A percentile compares a stretch with the other conserved stretches of the same genome.
These are phyloP conservation scores for Tetratostichococcus sp. DNA, from an alignment of 139 green algal species.

Conservation along the genomic window DNA sequence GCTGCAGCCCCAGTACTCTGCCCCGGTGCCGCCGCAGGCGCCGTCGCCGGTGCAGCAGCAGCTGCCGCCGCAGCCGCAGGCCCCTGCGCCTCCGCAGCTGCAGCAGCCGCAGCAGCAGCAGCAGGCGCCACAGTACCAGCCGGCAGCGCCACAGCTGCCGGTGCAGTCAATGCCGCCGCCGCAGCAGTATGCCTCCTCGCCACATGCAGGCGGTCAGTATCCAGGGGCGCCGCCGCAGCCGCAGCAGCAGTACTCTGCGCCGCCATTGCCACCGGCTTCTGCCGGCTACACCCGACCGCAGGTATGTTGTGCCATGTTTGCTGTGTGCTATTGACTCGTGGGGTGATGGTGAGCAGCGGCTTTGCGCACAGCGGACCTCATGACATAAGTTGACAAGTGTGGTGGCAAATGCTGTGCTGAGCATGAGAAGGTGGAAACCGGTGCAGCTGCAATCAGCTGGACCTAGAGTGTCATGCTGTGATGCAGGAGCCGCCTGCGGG, in stretches of 20 bases:
- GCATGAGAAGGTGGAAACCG: too few species aligned
- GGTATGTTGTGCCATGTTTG: background rate
- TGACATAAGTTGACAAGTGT: too few species aligned
- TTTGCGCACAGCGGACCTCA: too few species aligned
- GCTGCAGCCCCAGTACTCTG: slow-evolving; percentile 10
- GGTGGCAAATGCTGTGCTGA: too few species aligned
- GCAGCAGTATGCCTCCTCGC: background rate
- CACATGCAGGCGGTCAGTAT: background rate
- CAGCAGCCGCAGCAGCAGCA: background rate
- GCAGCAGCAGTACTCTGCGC: background rate
- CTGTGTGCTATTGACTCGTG: too few species aligned
- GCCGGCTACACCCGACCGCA: background rate
- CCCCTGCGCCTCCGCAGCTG: background rate
- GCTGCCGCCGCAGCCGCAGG: slow-evolving; percentile 1
- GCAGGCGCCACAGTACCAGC: background rate
- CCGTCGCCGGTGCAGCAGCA: background rate
- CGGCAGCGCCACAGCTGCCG: background rate
- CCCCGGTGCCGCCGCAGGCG: slow-evolving; percentile 2
- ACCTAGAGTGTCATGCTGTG: background rate
- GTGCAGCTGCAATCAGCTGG: too few species aligned
- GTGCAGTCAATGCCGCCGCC: background rate
- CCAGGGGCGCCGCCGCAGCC: background rate
- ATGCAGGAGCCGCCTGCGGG: background rate
- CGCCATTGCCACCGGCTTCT: background rate
- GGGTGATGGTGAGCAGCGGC: too few species aligned